Conservation (phyloP, 2,329 filamentous ascomycete genomes). For the Blastomyces parvus region DNA sequence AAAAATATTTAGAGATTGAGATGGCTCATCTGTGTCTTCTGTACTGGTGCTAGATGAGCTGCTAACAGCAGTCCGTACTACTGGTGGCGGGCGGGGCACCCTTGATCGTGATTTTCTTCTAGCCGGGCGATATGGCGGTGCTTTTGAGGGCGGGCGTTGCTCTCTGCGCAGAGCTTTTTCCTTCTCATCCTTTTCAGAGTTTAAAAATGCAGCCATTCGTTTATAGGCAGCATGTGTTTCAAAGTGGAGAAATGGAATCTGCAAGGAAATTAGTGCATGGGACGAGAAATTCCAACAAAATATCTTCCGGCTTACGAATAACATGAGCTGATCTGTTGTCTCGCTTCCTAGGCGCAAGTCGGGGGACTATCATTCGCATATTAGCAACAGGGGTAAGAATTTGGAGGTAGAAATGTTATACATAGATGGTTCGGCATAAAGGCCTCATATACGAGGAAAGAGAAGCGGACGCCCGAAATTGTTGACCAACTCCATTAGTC, state of each 20-base stretch:
- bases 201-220: constrained; percentile 6
- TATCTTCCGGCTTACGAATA: constrained; percentile 6
- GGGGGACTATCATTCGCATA: not conserved
- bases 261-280: not conserved
- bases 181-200: not conserved
- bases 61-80: not conserved
- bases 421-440: constrained; percentile 5
- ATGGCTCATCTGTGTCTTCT: not conserved
- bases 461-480: constrained; percentile 4
- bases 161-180: not conserved
- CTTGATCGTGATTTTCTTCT: not conserved
- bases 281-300: not conserved
- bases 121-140: not conserved
- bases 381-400: not conserved
- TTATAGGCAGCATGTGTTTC: constrained; percentile 3
- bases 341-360: not conserved
- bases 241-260: constrained; percentile 9
- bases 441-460: constrained; percentile 10
- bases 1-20: not conserved
- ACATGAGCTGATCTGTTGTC: constrained; percentile 4
- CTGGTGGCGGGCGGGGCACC: not conserved
- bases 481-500: constrained; percentile 3
- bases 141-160: not conserved
- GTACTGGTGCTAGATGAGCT: not conserved
- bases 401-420: not conserved